Percentiles rank a stretch among this genome's conserved stretches.
Evolutionary conservation across 768 basidiomycete species (phyloP).

Genomic region (Collybiopsis confluens): DNA sequence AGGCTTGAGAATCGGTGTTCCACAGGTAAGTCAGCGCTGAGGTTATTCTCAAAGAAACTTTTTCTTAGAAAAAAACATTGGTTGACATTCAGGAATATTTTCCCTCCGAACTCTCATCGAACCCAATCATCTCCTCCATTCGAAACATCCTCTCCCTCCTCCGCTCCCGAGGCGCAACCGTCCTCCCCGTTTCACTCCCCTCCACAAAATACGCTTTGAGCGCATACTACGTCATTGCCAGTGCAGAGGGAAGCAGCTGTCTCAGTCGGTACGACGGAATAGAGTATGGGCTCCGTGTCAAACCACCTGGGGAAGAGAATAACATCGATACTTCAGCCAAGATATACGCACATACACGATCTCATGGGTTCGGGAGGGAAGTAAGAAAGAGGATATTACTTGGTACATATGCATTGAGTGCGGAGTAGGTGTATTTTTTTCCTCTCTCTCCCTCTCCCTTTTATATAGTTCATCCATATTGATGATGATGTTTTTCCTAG

Average conservation of each 20-base stretch:
- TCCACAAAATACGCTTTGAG: constrained; percentile 46
- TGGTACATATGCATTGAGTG: constrained; percentile 88
- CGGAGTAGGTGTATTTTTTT: constrained; percentile 58
- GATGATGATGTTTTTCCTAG: neutral
- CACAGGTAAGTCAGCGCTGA: constrained; percentile 41
- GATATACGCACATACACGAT: constrained; percentile 64
- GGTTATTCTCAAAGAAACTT: neutral
- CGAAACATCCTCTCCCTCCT: constrained; percentile 39
- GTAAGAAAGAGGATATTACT: constrained; percentile 84
- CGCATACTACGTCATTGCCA: constrained; percentile 74
- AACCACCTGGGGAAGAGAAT: neutral
- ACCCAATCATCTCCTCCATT: constrained; percentile 35
- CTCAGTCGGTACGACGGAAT: constrained; percentile 67
- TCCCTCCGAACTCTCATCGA: constrained; percentile 53
- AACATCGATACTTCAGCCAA: constrained; percentile 46
- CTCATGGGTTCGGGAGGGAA: constrained; percentile 74
- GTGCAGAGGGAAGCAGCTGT: constrained; percentile 70
- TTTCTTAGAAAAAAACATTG: neutral
- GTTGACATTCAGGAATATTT: constrained; percentile 64
- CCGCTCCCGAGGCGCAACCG: constrained; percentile 51
- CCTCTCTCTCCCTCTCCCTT: neutral
- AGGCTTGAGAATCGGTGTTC: constrained; percentile 71
- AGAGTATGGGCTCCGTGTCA: constrained; percentile 44
- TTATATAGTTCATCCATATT: too few relatives aligned
- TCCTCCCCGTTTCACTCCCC: constrained; percentile 75